phyloP scores from a whole-genome alignment of 257 asterid genomes.

The Plectranthus barbatus region DNA sequence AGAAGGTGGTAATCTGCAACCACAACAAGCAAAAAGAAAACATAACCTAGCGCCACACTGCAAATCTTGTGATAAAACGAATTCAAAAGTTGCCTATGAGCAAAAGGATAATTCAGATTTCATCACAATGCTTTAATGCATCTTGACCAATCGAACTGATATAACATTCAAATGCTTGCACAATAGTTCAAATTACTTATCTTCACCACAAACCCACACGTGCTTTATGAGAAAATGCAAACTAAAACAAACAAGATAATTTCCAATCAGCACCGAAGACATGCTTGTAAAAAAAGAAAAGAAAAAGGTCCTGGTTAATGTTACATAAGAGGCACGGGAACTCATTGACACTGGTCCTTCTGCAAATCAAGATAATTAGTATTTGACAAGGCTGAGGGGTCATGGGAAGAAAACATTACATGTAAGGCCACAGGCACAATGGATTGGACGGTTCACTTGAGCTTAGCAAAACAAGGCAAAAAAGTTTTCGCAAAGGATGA shows the following conservation, averaged over 20 bases:
- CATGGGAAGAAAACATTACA: not conserved
- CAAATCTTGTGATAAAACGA: not conserved
- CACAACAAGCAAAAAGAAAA: not conserved
- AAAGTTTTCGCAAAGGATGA: too few relatives aligned
- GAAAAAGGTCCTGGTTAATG: not conserved
- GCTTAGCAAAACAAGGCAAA: not conserved
- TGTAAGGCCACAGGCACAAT: not conserved
- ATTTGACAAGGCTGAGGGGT: not conserved
- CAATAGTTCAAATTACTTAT: not conserved
- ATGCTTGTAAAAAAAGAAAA: too few relatives aligned
- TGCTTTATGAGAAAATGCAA: not conserved
- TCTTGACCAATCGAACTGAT: not conserved
- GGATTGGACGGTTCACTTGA: not conserved
- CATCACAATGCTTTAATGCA: not conserved
- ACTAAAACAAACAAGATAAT: not conserved
- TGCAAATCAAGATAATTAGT: not conserved
- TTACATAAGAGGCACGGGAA: not conserved
- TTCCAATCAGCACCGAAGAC: too few relatives aligned
- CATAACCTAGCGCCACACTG: not conserved
- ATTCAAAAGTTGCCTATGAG: not conserved
- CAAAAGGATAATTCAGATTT: not conserved
- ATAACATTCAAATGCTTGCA: not conserved
- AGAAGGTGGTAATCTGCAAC: conserved; percentile 35
- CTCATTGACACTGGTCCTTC: not conserved
- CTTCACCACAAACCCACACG: not conserved